Conservation (phyloP, 176 grass and related monocot genomes). For the Alopecurus myosuroides region DNA sequence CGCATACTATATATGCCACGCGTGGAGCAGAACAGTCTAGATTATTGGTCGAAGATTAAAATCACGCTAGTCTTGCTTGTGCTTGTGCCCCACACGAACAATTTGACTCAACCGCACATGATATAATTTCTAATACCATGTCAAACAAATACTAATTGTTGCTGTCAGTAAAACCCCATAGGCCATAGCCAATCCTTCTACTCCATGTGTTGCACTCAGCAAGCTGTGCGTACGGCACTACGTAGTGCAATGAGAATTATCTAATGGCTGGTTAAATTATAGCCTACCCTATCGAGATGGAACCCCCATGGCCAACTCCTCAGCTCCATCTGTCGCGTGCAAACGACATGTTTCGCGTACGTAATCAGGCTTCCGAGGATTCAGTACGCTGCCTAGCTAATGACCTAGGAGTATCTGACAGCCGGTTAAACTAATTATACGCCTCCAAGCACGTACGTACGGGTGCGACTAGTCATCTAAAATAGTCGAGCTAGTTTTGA, state of each 20-base stretch:
- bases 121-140: too few species aligned
- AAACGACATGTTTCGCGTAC: neutral
- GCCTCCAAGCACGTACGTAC: neutral
- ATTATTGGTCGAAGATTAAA: too few species aligned
- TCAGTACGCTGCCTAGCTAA: neutral
- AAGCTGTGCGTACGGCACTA: neutral
- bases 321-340: neutral
- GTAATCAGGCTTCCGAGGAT: neutral
- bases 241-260: neutral
- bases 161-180: too few species aligned
- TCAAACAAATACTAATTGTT: too few species aligned
- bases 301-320: neutral
- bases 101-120: too few species aligned
- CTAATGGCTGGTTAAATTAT: neutral
- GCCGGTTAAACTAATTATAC: neutral
- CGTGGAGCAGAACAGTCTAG: too few species aligned
- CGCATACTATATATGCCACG: neutral
- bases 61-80: too few species aligned
- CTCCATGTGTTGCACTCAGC: neutral
- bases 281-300: neutral
- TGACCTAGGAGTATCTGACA: slow-evolving; percentile 3
- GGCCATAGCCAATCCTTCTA: too few species aligned
- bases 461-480: neutral
- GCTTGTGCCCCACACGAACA: too few species aligned
- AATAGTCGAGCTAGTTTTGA: neutral